Percentiles rank a stretch among this genome's conserved stretches.
phyloP scores from a whole-genome alignment of 139 green algal genomes.

The Coelastrella sp. region DNA sequence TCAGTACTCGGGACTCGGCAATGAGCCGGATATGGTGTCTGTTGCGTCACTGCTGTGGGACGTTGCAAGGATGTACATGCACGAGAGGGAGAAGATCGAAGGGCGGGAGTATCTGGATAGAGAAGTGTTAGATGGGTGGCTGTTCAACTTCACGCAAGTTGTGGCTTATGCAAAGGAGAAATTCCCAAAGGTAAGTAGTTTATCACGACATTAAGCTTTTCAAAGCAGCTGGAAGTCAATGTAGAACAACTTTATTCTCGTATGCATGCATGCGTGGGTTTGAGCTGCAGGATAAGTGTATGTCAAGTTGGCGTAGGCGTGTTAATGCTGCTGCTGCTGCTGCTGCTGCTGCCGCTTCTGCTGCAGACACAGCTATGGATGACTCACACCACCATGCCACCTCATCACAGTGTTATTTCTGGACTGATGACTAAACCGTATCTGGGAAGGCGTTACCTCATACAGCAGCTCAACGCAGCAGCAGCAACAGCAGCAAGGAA shows the following conservation, averaged over 20 bases:
- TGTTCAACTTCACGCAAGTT: slow-evolving; percentile 42
- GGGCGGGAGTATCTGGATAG: not conserved
- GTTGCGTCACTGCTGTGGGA: slow-evolving; percentile 51
- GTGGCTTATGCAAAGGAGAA: slow-evolving; percentile 27
- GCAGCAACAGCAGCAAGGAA: slow-evolving; percentile 1
- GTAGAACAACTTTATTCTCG: not conserved
- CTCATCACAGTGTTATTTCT: not conserved
- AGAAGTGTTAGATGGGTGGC: slow-evolving; percentile 30
- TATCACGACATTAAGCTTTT: no score
- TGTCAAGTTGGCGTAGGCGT: no score
- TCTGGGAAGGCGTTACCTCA: slow-evolving; percentile 43
- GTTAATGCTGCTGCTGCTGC: not conserved
- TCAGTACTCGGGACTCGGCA: not conserved
- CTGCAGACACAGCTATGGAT: slow-evolving; percentile 36
- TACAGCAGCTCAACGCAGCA: slow-evolving; percentile 52
- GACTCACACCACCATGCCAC: slow-evolving; percentile 51
- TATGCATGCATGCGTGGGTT: not conserved
- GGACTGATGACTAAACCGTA: slow-evolving; percentile 45
- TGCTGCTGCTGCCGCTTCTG: not conserved
- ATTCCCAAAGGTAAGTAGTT: slow-evolving; percentile 31
- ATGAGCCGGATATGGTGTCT: slow-evolving; percentile 5
- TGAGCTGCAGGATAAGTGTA: no score
- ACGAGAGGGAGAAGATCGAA: slow-evolving; percentile 33
- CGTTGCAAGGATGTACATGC: slow-evolving; percentile 41
- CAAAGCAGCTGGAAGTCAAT: no score